Base-by-base conservation (phyloP, 768 basidiomycete species). In the Naganishia kalamii region DNA sequence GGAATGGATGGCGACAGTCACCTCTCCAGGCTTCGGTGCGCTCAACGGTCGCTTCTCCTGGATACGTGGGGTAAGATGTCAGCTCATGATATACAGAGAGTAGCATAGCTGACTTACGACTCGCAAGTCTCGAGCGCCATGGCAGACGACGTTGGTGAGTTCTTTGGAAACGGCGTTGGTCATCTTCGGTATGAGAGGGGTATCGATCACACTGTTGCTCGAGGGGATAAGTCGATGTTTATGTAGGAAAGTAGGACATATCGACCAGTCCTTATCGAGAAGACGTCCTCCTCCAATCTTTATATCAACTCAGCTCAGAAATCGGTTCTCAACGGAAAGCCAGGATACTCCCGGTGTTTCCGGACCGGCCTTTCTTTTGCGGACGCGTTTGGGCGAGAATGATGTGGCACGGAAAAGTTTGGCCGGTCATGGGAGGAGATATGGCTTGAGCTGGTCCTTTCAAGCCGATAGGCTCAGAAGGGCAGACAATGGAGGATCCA, bases 81-180 rank as follows among this genome's bases (percentile, higher is more conserved):
- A 62, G 65, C 65, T 59, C 27, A 27, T 37, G 32, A 30, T 12
- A n/a, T 7, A 1, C n/a, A 17, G 3, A 46, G 2, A 23, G 17
- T 7, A 46, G n/a, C 3, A 40, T 29, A n/a, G 23, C 25, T 19
- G 13, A 74, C 73, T 68, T 50, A 79, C 90, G 73, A 88, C 70
- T 69, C 86, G 87, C 68, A 98, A 84, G 81, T 94, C 91, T 71
- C 84, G 84, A 61, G 89, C 82, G 21, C 88, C 90, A 72, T 90
- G 84, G 65, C 94, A 87, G 72, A 96, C 89, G 60, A 85, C 88
- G 60, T 90, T 88, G 61, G 81, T 79, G 59, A 89, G 44, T 23
- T 29, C 29, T 62, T 62, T 46, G 46, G 44, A 47, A 1, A 37
- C 37, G 35, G 54, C 54, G 23, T 10, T 35, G 25, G 54, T 29